Evolutionary conservation across 176 grass and related monocot genomes (phyloP).

Genomic region (Musa troglodytarum): DNA sequence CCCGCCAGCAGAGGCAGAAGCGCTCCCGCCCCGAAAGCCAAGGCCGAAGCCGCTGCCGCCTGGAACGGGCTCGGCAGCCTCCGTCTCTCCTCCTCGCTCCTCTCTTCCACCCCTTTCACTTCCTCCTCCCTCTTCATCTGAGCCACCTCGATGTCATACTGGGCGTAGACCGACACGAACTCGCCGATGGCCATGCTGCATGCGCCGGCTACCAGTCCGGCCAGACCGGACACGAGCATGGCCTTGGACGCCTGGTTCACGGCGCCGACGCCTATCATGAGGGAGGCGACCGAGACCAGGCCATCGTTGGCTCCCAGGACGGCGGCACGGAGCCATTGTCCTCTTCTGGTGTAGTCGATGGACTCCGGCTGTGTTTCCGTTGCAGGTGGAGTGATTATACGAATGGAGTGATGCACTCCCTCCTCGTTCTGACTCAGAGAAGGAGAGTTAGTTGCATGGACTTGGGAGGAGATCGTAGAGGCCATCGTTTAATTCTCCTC

Average conservation of each 20-base stretch:
- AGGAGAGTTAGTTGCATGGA: background rate
- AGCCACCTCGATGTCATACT: conserved; percentile 18
- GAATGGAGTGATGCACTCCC: background rate
- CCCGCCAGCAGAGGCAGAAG: conserved; percentile 6
- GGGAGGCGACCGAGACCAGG: conserved; percentile 15
- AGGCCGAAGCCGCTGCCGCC: conserved; percentile 3
- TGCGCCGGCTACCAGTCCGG: conserved; percentile 8
- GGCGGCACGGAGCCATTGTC: conserved; percentile 13
- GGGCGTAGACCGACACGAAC: conserved; percentile 16
- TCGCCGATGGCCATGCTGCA: conserved; percentile 21
- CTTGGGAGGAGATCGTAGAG: too few relatives aligned
- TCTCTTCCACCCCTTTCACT: background rate
- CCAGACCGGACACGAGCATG: conserved; percentile 13
- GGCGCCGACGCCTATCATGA: conserved; percentile 17
- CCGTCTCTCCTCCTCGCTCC: background rate
- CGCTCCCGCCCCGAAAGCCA: conserved; percentile 3
- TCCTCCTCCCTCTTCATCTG: conserved; percentile 12
- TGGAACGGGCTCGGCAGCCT: conserved; percentile 4
- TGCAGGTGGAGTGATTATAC: background rate
- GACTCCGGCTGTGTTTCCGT: background rate
- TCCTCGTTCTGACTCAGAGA: background rate
- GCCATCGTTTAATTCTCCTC: background rate
- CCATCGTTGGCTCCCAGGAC: conserved; percentile 17
- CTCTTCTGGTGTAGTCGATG: conserved; percentile 1
- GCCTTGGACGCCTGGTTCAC: conserved; percentile 17